A percentile compares a stretch with the other conserved stretches of the same genome.
These are phyloP conservation scores for Arthrobotrys sinensis DNA, from an alignment of 2,329 filamentous ascomycete genomes.

Conservation along the genomic window DNA sequence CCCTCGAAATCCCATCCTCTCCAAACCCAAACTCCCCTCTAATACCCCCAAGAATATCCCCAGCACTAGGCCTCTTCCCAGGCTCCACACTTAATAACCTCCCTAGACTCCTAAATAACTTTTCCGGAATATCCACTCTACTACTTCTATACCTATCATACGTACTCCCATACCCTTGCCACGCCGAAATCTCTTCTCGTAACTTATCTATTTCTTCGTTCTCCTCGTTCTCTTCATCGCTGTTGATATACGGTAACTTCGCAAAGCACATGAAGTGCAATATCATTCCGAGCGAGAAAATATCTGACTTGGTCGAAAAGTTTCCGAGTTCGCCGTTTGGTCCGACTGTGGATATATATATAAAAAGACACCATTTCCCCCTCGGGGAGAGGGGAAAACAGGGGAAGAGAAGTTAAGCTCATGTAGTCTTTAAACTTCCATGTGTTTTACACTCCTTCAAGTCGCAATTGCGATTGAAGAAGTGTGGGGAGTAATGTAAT, in stretches of 20 bases:
- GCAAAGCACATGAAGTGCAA: constrained; percentile 98
- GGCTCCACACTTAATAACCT: constrained; percentile 48
- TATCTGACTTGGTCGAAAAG: constrained; percentile 96
- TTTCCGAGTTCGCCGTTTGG: constrained; percentile 83
- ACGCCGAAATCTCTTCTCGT: constrained; percentile 85
- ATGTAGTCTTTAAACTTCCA: constrained; percentile 47
- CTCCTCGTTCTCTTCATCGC: constrained; percentile 89
- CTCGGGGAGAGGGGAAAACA: constrained; percentile 15
- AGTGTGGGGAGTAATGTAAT: constrained; percentile 42
- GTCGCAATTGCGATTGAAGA: constrained; percentile 27
- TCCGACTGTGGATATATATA: constrained; percentile 66
- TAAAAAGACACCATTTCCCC: constrained; percentile 4
- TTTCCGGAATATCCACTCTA: constrained; percentile 49
- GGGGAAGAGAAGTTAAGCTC: constrained; percentile 58
- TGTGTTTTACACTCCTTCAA: constrained; percentile 22
- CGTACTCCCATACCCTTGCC: constrained; percentile 81
- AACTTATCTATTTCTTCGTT: constrained; percentile 90
- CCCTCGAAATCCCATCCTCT: constrained; percentile 53
- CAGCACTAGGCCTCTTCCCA: constrained; percentile 47
- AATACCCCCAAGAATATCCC: constrained; percentile 52
- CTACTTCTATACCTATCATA: constrained; percentile 72
- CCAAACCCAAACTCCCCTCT: constrained; percentile 52
- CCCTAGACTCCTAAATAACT: constrained; percentile 42
- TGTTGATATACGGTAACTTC: constrained; percentile 84
- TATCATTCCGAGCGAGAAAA: constrained; percentile 99